Conservation (phyloP, 306 rosid species). For the Alnus rubra region DNA sequence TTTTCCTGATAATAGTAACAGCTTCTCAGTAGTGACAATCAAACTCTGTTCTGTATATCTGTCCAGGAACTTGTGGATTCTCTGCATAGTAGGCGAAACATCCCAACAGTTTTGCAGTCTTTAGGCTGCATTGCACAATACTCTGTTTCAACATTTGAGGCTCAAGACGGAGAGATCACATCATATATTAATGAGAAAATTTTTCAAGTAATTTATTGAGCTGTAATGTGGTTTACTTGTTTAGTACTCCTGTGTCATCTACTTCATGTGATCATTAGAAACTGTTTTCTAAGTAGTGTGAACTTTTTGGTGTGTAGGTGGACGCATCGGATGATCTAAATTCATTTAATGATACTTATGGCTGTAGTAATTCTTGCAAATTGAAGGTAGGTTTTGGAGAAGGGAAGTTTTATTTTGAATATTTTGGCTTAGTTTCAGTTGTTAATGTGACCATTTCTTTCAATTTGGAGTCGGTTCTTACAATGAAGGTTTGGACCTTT, state of each 20-base stretch:
- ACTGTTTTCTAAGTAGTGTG: not conserved
- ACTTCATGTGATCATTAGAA: conserved; percentile 23
- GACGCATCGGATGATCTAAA: conserved; percentile 38
- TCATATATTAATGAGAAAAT: conserved; percentile 55
- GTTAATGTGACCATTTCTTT: conserved; percentile 10
- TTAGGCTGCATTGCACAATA: conserved; percentile 78
- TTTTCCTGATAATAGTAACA: conserved; percentile 17
- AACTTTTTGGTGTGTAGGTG: conserved; percentile 54
- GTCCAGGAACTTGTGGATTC: conserved; percentile 63
- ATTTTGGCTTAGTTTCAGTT: conserved; percentile 6
- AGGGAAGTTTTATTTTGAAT: conserved; percentile 19
- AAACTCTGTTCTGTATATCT: conserved; percentile 22
- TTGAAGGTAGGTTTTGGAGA: conserved; percentile 63
- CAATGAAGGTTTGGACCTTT: not conserved
- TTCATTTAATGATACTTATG: conserved; percentile 30
- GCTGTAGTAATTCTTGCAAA: conserved; percentile 52
- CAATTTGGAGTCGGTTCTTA: not conserved
- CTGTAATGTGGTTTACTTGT: conserved; percentile 24
- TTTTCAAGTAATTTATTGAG: conserved; percentile 62
- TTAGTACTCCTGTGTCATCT: conserved; percentile 26
- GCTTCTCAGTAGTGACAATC: conserved; percentile 17
- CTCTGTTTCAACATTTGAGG: conserved; percentile 63
- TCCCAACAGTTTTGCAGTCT: conserved; percentile 86
- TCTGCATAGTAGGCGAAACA: conserved; percentile 52
- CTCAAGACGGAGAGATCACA: conserved; percentile 61